Base-by-base conservation (phyloP, 306 rosid species). In the Trifolium dubium region DNA sequence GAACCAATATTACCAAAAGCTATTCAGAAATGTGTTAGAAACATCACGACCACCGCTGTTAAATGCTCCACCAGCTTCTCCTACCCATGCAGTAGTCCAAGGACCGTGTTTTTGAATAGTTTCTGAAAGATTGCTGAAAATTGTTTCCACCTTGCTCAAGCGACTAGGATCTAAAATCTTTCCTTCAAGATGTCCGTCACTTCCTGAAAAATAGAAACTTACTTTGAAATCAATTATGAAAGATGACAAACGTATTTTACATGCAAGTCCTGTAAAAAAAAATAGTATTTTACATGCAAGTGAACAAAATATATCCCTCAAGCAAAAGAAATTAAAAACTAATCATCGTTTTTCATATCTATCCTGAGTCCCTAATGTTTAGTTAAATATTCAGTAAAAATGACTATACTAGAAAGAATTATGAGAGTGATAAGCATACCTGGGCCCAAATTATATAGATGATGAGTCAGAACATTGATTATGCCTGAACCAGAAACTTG, bases 1-100 rank as follows among this genome's bases (percentile, higher is more conserved):
- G 56, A 81, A 81, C 50, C 4, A 67, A 70, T 70, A 67, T 91
- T 86, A 92, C 99, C 99, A 94, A 79, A 94, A 94, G 89, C 96
- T 90, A 86, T 92, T 80, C 47, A 94, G 66, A 82, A 86, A 92
- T 63, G 96, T 85, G 87, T 92, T 82, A 10, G 99, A 92, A 71
- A 94, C 96, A 76, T 69, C 62, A 56, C 64, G 90, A 67, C 95
- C 89, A 10, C 99, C 99, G 8, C 97, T 94, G 79, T 94, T 94
- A 72, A 59, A 94, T 51, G 97, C 97, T 30, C 99, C 99, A 11
- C 99, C 99, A 65, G 99, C 87, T 88, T 94, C 99, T 50, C 99
- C 97, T 15, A 94, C 97, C 99, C 99, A 94, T 18, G 92, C 89
- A 59, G 88, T 82, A 67, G 96, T 79, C 96, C 97, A 89, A 47